Base-by-base conservation (phyloP, 2,329 filamentous ascomycete genomes). In the Calonectria fujianensis region DNA sequence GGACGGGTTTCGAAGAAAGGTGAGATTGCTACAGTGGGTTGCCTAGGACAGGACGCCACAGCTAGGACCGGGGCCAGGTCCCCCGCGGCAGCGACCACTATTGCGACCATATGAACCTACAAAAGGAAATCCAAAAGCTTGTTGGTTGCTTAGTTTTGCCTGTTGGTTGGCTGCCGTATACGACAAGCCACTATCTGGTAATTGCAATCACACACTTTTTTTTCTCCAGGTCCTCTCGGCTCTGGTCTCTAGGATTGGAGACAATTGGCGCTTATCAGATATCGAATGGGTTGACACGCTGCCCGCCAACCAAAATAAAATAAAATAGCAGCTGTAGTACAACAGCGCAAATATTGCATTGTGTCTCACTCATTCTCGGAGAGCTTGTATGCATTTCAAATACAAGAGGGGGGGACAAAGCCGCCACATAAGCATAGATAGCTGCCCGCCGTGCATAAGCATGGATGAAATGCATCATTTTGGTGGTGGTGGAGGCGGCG, bases 1-100 rank as follows among this genome's bases (percentile, higher is more conserved):
- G 79, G 69, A 76, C 76, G 61, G 75, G 78, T 73, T 79, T 77
- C 70, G 74, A 50, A 59, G 67, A 70, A 69, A 76, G 65, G 75
- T 75, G 76, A 79, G 77, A 79, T 79, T 79, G 78, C 77, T 75
- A 74, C 78, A 78, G 72, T 69, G 70, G 75, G 75, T 72, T 77
- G 66, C 61, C 72, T 69, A 73, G 70, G 71, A 72, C 70, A 74
- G 61, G 61, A 73, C 78, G 78, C 78, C 78, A 80, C 78, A 72
- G 37, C 74, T 73, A 50, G 75, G 74, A 65, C 76, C 69, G 63
- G 73, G 72, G 66, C 70, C 70, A 54, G 65, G 50, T 16, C 57
- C 65, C 54, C 65, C 48, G 65, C 50, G 50, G 41, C 20, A 4
- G 45, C 51, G 51, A 41, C 51, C 63, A 51, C 50, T 29, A 48